Percentiles rank a stretch among this genome's conserved stretches.
phyloP scores from a whole-genome alignment of 192 early-diverging fungal genomes.

The Backusella tarrabulga region DNA sequence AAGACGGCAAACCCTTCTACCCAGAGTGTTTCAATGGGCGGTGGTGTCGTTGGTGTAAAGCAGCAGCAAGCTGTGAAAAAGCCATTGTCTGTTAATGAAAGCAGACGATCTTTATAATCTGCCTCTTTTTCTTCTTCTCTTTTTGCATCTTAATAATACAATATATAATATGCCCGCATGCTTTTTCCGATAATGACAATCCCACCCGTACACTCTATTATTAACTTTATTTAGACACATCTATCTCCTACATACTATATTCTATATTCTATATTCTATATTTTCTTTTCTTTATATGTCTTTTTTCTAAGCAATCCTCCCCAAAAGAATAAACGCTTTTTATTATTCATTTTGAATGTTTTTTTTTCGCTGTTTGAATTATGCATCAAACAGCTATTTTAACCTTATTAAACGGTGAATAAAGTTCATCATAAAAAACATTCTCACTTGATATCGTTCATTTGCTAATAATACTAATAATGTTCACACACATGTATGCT shows the following conservation, averaged over 20 bases:
- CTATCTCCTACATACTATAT: background rate
- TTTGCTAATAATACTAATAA: background rate
- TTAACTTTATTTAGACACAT: background rate
- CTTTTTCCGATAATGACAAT: background rate
- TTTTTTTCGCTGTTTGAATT: background rate
- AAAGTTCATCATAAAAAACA: background rate
- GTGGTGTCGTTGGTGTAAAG: constrained; percentile 36
- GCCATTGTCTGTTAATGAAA: constrained; percentile 9
- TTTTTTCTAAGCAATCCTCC: background rate
- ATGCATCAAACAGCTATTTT: background rate
- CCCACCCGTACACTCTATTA: background rate
- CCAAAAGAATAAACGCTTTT: background rate
- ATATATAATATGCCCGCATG: background rate
- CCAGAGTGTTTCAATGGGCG: constrained; percentile 32
- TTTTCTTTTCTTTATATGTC: background rate
- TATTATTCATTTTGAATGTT: too few relatives aligned
- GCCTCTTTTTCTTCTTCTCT: background rate
- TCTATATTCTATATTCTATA: too few relatives aligned
- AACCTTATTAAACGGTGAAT: background rate
- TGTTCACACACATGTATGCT: background rate
- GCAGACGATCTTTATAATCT: constrained; percentile 23
- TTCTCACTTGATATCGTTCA: background rate
- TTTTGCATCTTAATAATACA: background rate
- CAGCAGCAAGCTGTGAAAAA: background rate
- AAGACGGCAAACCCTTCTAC: background rate